phyloP scores from a whole-genome alignment of 208 protist genomes.

The Lotmaria passim region DNA sequence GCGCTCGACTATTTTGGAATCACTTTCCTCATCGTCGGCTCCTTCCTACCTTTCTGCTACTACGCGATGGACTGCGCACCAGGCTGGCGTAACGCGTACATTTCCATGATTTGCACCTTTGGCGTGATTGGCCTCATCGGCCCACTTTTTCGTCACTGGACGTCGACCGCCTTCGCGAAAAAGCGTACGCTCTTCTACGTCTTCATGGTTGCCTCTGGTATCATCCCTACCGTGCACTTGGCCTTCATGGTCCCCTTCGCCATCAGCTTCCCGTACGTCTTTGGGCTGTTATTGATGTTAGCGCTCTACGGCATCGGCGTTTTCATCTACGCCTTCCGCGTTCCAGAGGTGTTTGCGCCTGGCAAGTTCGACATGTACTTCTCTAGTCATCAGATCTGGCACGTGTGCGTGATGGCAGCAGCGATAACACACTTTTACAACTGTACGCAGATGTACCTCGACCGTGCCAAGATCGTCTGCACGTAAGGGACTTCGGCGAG shows the following conservation, averaged over 20 bases:
- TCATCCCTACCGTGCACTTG: conserved; percentile 74
- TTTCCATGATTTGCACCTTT: conserved; percentile 74
- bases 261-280: conserved; percentile 49
- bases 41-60: conserved; percentile 85
- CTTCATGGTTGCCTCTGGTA: conserved; percentile 69
- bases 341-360: conserved; percentile 74
- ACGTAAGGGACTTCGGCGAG: background rate
- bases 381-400: conserved; percentile 83
- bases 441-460: conserved; percentile 65
- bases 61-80: conserved; percentile 79
- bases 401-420: conserved; percentile 80
- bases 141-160: conserved; percentile 81
- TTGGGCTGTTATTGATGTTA: conserved; percentile 67
- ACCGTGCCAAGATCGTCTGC: conserved; percentile 45
- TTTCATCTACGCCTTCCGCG: conserved; percentile 79
- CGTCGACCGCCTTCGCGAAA: conserved; percentile 52
- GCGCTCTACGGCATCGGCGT: conserved; percentile 80
- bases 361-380: conserved; percentile 78
- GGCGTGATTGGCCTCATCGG: conserved; percentile 74
- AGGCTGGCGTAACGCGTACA: conserved; percentile 66
- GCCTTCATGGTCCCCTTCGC: conserved; percentile 49
- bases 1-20: conserved; percentile 88
- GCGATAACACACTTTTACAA: conserved; percentile 81
- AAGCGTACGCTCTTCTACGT: conserved; percentile 80
- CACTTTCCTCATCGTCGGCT: conserved; percentile 79